A percentile compares a stretch with the other conserved stretches of the same genome.
Evolutionary conservation across 179 eudicot species (phyloP).

Genomic region (Carnegiea gigantea): DNA sequence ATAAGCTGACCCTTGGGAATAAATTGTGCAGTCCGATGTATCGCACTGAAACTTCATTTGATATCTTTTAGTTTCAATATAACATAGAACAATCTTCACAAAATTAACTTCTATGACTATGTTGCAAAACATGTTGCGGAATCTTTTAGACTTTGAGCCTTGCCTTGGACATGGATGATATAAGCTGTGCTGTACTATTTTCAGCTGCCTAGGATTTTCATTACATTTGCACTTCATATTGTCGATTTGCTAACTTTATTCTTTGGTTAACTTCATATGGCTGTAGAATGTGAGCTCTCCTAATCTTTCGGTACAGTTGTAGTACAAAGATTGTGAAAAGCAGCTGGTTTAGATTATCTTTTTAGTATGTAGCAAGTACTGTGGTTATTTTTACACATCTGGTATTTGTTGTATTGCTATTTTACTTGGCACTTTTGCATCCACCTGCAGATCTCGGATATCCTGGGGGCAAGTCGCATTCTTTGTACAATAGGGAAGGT

Average conservation of each 20-base stretch:
- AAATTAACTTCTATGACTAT: too few relatives aligned
- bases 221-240: too few relatives aligned
- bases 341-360: background rate
- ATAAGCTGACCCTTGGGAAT: too few relatives aligned
- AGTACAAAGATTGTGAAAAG: background rate
- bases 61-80: too few relatives aligned
- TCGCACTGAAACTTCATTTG: too few relatives aligned
- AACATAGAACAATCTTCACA: too few relatives aligned
- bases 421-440: background rate
- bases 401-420: background rate
- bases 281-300: background rate
- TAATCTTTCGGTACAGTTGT: background rate
- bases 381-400: background rate
- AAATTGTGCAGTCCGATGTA: too few relatives aligned
- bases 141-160: too few relatives aligned
- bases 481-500: conserved; percentile 76
- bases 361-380: background rate
- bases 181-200: background rate
- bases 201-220: background rate
- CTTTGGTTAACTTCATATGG: too few relatives aligned
- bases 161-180: too few relatives aligned
- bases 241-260: background rate
- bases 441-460: conserved; percentile 66
- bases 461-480: conserved; percentile 76
- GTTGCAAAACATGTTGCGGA: too few relatives aligned